These are phyloP conservation scores for Colletotrichum sp. DNA, from an alignment of 2,329 filamentous ascomycete species.

Conservation along the genomic window DNA sequence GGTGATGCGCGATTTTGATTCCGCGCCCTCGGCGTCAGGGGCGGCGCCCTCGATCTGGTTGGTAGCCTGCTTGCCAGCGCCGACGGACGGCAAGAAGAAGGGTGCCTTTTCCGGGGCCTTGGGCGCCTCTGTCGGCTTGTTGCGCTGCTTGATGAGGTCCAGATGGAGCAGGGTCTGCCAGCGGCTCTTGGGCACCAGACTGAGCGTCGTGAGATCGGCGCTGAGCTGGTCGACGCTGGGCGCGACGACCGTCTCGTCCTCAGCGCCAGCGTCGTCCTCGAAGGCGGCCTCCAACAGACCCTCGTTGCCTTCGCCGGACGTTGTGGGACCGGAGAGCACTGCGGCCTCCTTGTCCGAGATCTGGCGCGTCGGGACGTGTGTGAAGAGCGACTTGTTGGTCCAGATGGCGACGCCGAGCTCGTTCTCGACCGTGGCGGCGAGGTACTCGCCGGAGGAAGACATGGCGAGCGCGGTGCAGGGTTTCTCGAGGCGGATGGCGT, in stretches of 20 bases:
- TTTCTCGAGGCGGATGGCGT: slow-evolving; percentile 81
- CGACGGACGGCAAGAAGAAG: slow-evolving; percentile 85
- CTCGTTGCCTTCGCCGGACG: slow-evolving; percentile 81
- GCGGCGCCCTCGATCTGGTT: slow-evolving; percentile 23
- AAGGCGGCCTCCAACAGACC: slow-evolving; percentile 80
- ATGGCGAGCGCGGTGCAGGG: slow-evolving; percentile 87
- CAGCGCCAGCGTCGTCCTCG: slow-evolving; percentile 55
- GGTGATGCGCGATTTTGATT: slow-evolving; percentile 67
- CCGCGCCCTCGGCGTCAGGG: slow-evolving; percentile 39
- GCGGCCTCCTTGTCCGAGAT: slow-evolving; percentile 79
- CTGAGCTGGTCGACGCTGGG: slow-evolving; percentile 78
- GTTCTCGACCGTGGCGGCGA: slow-evolving; percentile 86
- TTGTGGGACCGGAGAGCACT: slow-evolving; percentile 71
- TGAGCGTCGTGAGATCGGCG: slow-evolving; percentile 84
- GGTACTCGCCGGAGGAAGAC: slow-evolving; percentile 87
- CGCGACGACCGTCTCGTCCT: slow-evolving; percentile 59
- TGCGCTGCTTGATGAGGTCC: slow-evolving; percentile 89
- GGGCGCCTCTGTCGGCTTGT: slow-evolving; percentile 90
- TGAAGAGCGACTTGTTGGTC: slow-evolving; percentile 93
- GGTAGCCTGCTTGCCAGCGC: slow-evolving; percentile 33
- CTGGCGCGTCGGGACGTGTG: slow-evolving; percentile 83
- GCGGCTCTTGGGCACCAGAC: slow-evolving; percentile 84
- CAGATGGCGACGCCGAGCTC: slow-evolving; percentile 91
- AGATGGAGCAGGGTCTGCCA: slow-evolving; percentile 96
- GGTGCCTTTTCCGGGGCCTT: slow-evolving; percentile 94